phyloP scores from a whole-genome alignment of 768 basidiomycete species.

The Leccinum subgranulosum region DNA sequence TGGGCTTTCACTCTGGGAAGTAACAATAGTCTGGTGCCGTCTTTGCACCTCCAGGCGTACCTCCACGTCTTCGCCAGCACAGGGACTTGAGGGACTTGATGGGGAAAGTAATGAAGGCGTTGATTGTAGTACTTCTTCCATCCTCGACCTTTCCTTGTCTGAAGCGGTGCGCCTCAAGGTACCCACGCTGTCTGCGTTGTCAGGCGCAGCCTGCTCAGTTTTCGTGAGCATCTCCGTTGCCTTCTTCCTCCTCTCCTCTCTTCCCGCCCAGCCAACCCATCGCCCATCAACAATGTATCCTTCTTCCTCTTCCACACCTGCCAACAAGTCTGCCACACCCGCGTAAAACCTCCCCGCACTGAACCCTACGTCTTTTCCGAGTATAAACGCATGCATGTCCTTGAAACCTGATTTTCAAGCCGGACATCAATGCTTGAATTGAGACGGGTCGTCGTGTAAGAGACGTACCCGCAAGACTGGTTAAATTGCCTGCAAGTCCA shows the following conservation, averaged over 20 bases:
- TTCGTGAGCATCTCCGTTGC: neutral
- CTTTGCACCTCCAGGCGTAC: conserved; percentile 1
- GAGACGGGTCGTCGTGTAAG: neutral
- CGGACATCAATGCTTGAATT: neutral
- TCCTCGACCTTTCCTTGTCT: conserved; percentile 24
- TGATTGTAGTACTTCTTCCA: conserved; percentile 24
- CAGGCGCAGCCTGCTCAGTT: neutral
- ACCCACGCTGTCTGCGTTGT: neutral
- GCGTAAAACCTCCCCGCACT: conserved; percentile 91
- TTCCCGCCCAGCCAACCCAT: conserved; percentile 21
- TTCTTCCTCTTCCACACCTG: conserved; percentile 69
- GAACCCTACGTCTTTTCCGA: conserved; percentile 88
- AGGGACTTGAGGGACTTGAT: neutral
- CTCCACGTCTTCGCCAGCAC: conserved; percentile 1
- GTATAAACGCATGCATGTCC: conserved; percentile 87
- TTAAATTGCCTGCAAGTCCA: conserved; percentile 27
- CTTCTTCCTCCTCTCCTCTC: conserved; percentile 14
- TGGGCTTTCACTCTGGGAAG: neutral
- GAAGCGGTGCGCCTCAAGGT: conserved; percentile 14
- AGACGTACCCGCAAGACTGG: conserved; percentile 18
- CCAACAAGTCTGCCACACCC: conserved; percentile 74
- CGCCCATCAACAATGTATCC: conserved; percentile 22
- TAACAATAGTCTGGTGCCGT: neutral
- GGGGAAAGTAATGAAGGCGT: conserved; percentile 4
- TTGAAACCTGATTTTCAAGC: conserved; percentile 38